Evolutionary conservation across 192 early-diverging fungal species (phyloP), one percentile per base, ranked within the genome.

Genomic region (Mortierella hygrophila): DNA sequence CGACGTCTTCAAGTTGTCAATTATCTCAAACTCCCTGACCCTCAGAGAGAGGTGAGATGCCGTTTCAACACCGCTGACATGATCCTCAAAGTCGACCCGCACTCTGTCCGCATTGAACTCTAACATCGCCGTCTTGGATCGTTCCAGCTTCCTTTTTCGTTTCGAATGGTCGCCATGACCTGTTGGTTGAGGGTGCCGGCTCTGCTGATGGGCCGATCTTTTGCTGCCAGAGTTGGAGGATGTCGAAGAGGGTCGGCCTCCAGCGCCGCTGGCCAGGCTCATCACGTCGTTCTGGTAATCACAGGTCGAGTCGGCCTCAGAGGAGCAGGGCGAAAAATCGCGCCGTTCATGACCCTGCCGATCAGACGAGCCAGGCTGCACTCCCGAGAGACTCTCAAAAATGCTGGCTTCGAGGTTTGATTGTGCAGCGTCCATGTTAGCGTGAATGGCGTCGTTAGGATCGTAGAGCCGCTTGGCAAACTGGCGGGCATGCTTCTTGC

Each of bases 1-100:
- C 0, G 95, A 96, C 0, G 94, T 93, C 78, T 90, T 89, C 40
- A 97, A 88, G 74, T 95, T 93, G 79, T 97, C 97, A 49, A 95
- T 91, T 29, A 97, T 92, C 72, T 97, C 97, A 44, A 96, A 68
- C 46, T 96, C 93, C 23, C 87, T 80, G 21, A 96, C 88, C 11
- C 74, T 75, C 0, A 95, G 47, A 0, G 86, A 79, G 11, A 95
- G 74, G 40, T 91, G 89, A 21, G 87, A 89, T 0, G 91, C 92
- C 3, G 87, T 89, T 49, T 90, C 88, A 10, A 89, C 83, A 10
- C 82, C 75, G 26, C 60, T 63, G 8, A 92, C 86, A 69, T 92
- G 93, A 5, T 89, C 68, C 76, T 95, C 93, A 72, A 90, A 90
- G 15, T 91, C 91, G 2, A 94, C 38, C 68, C 84, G 91, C 18